phyloP scores from a whole-genome alignment of 139 green algal genomes.

The Closterium sp. region DNA sequence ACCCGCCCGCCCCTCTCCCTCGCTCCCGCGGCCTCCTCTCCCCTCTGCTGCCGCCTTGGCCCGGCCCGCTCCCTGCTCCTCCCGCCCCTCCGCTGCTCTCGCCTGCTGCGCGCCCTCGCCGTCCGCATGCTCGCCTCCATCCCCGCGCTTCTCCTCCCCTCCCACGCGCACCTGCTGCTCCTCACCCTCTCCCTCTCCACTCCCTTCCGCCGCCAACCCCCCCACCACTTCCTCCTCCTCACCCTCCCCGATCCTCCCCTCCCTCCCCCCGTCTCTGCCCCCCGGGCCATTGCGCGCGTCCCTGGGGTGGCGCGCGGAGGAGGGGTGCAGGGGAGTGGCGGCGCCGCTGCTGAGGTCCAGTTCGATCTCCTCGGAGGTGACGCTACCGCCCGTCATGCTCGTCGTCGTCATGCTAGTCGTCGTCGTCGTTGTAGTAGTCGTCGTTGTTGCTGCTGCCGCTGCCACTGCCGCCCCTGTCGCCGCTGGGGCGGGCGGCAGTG shows the following conservation, averaged over 20 bases:
- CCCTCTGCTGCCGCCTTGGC: neutral
- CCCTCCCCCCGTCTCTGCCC: neutral
- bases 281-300: neutral
- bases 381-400: neutral
- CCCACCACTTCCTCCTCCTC: neutral
- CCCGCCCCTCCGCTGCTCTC: neutral
- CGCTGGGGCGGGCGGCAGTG: neutral
- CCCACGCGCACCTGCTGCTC: neutral
- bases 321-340: neutral
- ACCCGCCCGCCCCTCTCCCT: neutral
- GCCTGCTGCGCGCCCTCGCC: neutral
- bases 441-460: neutral
- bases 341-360: conserved; percentile 3
- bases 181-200: neutral
- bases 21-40: neutral
- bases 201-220: neutral
- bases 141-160: neutral
- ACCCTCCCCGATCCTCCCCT: neutral
- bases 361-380: neutral
- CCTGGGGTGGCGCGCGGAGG: neutral
- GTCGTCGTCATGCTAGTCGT: neutral
- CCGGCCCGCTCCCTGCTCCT: neutral
- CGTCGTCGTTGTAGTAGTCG: neutral
- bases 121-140: neutral
- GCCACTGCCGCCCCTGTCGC: neutral